Evolutionary conservation across 2,329 filamentous ascomycete genomes (phyloP).

Genomic region (Truncatella angustata): DNA sequence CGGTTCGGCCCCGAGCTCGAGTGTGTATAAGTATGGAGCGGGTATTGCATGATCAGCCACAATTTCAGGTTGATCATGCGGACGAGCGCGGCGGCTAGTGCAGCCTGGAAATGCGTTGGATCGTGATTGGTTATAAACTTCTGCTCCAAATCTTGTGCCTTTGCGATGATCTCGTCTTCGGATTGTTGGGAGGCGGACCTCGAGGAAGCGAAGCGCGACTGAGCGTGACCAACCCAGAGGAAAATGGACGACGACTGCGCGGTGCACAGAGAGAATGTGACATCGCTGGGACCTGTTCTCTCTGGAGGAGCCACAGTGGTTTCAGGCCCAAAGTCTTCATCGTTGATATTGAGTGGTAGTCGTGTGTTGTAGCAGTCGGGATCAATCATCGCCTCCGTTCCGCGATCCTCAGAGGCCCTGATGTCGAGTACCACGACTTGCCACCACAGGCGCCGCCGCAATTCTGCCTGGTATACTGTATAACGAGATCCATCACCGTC

Average conservation of each 20-base stretch:
- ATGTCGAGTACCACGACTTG: constrained; percentile 62
- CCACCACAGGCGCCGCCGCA: constrained; percentile 61
- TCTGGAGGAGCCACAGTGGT: constrained; percentile 31
- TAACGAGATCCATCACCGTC: constrained; percentile 36
- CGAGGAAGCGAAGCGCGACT: constrained; percentile 12
- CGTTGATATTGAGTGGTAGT: constrained; percentile 52
- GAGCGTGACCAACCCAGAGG: constrained; percentile 35
- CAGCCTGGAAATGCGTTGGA: constrained; percentile 30
- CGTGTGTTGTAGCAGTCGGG: constrained; percentile 43
- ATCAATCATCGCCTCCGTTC: constrained; percentile 42
- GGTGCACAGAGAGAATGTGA: constrained; percentile 39
- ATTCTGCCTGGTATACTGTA: constrained; percentile 54
- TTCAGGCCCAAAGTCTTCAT: constrained; percentile 45
- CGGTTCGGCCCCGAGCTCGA: constrained; percentile 1
- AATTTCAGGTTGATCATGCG: constrained; percentile 44
- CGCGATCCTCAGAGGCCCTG: constrained; percentile 52
- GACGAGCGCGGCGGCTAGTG: constrained; percentile 37
- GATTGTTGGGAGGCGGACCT: constrained; percentile 21
- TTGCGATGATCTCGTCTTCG: constrained; percentile 39
- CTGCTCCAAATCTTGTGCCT: constrained; percentile 37
- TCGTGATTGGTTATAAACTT: constrained; percentile 36
- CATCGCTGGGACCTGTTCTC: constrained; percentile 37
- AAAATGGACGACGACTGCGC: constrained; percentile 39
- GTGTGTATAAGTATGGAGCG: constrained; percentile 31
- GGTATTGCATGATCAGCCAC: constrained; percentile 46